phyloP scores from a whole-genome alignment of 805 yeast species.

The Pichia membranifaciens region DNA sequence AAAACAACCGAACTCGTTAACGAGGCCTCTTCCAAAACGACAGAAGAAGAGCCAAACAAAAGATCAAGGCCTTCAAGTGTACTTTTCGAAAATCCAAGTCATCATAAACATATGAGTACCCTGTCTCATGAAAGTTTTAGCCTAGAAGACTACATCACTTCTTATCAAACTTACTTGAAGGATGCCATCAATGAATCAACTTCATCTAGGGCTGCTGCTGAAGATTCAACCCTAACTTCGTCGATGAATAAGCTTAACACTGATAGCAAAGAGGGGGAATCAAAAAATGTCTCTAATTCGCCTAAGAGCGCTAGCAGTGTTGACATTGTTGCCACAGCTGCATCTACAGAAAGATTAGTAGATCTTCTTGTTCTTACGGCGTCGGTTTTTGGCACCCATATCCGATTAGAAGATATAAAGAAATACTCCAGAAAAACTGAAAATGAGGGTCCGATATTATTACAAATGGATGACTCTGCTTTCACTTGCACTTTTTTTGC shows the following conservation, averaged over 20 bases:
- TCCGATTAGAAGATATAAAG: slow-evolving; percentile 39
- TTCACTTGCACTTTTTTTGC: slow-evolving; percentile 66
- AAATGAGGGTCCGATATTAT: slow-evolving; percentile 21
- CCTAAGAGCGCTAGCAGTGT: slow-evolving; percentile 4
- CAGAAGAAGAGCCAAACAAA: slow-evolving; percentile 25
- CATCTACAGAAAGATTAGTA: slow-evolving; percentile 67
- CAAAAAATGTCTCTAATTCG: background rate
- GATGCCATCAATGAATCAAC: slow-evolving; percentile 12
- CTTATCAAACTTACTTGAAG: slow-evolving; percentile 22
- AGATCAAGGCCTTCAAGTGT: slow-evolving; percentile 28
- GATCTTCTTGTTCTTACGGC: slow-evolving; percentile 75
- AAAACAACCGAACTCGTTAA: slow-evolving; percentile 37
- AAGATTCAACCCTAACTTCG: background rate
- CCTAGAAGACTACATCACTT: slow-evolving; percentile 27
- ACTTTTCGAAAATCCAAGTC: slow-evolving; percentile 26
- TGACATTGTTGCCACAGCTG: slow-evolving; percentile 44
- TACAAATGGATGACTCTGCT: slow-evolving; percentile 57
- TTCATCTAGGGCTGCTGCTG: background rate
- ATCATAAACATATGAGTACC: slow-evolving; percentile 30
- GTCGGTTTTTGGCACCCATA: slow-evolving; percentile 44
- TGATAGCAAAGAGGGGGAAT: background rate
- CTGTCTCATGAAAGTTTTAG: slow-evolving; percentile 31
- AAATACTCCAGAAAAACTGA: slow-evolving; percentile 27
- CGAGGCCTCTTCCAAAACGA: background rate
- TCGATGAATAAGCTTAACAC: background rate